Evolutionary conservation across 352 stramenopile species (phyloP).

Genomic region (Phytophthora syringae): DNA sequence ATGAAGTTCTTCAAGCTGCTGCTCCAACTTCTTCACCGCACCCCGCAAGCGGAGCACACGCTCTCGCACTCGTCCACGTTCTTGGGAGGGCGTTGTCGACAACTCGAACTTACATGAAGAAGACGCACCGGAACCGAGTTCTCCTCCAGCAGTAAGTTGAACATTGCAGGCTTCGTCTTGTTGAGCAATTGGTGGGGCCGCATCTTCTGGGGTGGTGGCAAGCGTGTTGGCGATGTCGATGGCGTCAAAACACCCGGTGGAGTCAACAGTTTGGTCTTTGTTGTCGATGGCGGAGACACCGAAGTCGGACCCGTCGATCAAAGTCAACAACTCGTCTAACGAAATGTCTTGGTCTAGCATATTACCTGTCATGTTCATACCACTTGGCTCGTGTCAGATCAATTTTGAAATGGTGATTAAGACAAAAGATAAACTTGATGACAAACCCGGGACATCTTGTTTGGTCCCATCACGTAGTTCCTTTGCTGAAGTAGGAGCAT

Average conservation of each 20-base stretch:
- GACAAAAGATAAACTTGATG: too few species aligned
- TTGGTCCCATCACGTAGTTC: slow-evolving; percentile 6
- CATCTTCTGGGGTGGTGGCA: not conserved
- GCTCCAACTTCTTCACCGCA: slow-evolving; percentile 26
- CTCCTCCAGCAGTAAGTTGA: too few species aligned
- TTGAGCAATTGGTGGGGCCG: not conserved
- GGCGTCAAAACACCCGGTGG: not conserved
- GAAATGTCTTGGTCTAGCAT: slow-evolving; percentile 7
- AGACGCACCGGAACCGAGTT: too few species aligned
- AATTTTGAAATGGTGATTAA: not conserved
- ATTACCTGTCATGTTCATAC: slow-evolving; percentile 6
- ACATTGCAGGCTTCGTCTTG: too few species aligned
- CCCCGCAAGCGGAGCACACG: slow-evolving; percentile 31
- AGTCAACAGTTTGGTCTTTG: not conserved
- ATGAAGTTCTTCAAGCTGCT: slow-evolving; percentile 15
- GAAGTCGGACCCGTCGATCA: slow-evolving; percentile 27
- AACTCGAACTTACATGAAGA: not conserved
- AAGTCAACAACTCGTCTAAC: slow-evolving; percentile 23
- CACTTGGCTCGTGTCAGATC: not conserved
- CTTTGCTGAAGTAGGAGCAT: not conserved
- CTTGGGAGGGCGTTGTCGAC: not conserved
- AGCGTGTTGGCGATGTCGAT: slow-evolving; percentile 11
- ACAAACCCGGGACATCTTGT: too few species aligned
- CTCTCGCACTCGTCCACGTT: slow-evolving; percentile 31
- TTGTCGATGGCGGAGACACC: not conserved